Percentiles rank a stretch among this genome's conserved stretches.
These are phyloP conservation scores for Sphaerostilbella broomeana DNA, from an alignment of 2,329 filamentous ascomycete species.

Conservation along the genomic window DNA sequence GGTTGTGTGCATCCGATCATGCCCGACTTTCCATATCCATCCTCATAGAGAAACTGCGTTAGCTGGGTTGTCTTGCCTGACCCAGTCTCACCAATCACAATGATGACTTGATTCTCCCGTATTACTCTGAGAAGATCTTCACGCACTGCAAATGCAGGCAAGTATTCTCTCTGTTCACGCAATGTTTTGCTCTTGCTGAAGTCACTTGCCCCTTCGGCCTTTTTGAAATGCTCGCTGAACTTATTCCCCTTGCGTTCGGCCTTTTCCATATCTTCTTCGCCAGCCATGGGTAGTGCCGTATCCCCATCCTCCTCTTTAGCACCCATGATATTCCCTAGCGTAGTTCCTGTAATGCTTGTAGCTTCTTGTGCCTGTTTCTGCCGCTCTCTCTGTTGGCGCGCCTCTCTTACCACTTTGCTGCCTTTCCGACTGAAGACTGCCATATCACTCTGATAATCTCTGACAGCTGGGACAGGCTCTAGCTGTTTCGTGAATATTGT, in stretches of 20 bases:
- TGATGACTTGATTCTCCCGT: constrained; percentile 91
- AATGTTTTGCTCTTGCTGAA: constrained; percentile 92
- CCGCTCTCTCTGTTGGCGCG: constrained; percentile 83
- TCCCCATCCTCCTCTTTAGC: constrained; percentile 91
- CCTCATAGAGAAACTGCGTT: constrained; percentile 92
- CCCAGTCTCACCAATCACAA: constrained; percentile 94
- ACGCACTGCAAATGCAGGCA: constrained; percentile 92
- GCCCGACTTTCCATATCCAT: constrained; percentile 80
- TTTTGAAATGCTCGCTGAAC: constrained; percentile 87
- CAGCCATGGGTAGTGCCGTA: constrained; percentile 71
- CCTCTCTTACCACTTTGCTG: constrained; percentile 85
- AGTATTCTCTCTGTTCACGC: constrained; percentile 82
- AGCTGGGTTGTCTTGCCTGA: constrained; percentile 97
- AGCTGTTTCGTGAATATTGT: constrained; percentile 97
- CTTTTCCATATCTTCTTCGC: constrained; percentile 60
- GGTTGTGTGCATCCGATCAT: constrained; percentile 97
- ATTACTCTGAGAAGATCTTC: constrained; percentile 90
- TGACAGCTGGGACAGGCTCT: constrained; percentile 87
- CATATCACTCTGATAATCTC: constrained; percentile 96
- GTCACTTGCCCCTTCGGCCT: constrained; percentile 73
- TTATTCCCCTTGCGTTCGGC: constrained; percentile 52
- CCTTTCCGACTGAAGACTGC: constrained; percentile 95
- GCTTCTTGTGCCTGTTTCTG: constrained; percentile 93
- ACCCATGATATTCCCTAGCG: constrained; percentile 90
- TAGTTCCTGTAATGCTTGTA: constrained; percentile 85